Base-by-base conservation (phyloP, 169 alveolate genomes). In the Besnoitia besnoiti region DNA sequence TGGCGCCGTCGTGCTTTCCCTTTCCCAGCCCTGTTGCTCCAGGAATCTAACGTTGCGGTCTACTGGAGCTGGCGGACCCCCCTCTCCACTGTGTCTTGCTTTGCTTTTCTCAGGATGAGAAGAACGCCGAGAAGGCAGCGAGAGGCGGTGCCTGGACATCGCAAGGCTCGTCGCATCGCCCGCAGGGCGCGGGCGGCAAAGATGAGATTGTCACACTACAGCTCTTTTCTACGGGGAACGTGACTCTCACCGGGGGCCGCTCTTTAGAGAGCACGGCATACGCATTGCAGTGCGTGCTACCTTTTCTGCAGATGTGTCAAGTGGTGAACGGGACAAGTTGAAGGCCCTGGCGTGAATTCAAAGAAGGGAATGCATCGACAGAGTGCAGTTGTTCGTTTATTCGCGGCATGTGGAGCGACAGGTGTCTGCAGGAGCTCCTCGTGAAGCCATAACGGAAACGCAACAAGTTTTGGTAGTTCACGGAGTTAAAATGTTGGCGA, bases 121-220 rank as follows among this genome's bases (percentile, higher is more conserved):
- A 84, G 19, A 33, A 27, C 55, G 75, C 3, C 24, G 51, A 50
- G 37, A 44, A 49, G 90, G 55, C 33, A 30, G 90, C 40, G 55
- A 16, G 55, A 0, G 33, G 35, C 40, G 79, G 80, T 21, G 90
- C 90, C 33, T 85, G 90, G 90, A 50, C 67, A 37, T 4, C 76
- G 50, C 90, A 80, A 73, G 75, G 33, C 37, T 47, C 42, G n/a
- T 4, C 40, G 59, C 44, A 47, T 62, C n/a, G 30, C 37, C 46
- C 40, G 46, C 61, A 19, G 49, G 46, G 24, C 79, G 44, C 76
- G 12, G 37, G 27, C 46, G n/a, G 91, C 37, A 87, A 87, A 42
- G 85, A 62, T 0, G 91, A 87, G 77, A 47, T 87, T 5, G 91
- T 87, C 24, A 87, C 91, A 3, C 85, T 87, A 14, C 91, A 87